Percentiles rank a stretch among this genome's conserved stretches.
Evolutionary conservation across 164 flowering plant genomes (phyloP).

Genomic region (Cinnamomum micranthum): DNA sequence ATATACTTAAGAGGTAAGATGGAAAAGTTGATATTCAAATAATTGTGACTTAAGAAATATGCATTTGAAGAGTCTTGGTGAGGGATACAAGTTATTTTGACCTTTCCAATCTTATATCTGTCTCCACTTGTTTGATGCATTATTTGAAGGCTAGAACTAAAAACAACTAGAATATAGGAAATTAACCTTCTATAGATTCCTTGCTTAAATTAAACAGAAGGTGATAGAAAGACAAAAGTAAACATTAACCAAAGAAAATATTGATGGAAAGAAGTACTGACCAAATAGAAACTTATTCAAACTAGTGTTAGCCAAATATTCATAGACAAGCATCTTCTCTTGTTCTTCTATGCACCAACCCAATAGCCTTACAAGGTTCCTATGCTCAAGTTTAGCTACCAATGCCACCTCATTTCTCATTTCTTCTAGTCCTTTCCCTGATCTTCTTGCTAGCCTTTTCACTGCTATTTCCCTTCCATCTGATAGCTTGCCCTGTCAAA

Average conservation of each 20-base stretch:
- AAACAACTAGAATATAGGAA: background rate
- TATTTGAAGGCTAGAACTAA: background rate
- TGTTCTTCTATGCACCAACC: constrained; percentile 21
- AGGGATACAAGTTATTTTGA: too few relatives aligned
- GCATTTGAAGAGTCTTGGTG: too few relatives aligned
- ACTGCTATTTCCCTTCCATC: constrained; percentile 26
- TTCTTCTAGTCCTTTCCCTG: constrained; percentile 17
- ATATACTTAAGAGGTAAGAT: too few relatives aligned
- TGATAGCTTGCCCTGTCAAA: constrained; percentile 15
- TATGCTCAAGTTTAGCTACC: constrained; percentile 25
- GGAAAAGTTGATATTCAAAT: too few relatives aligned
- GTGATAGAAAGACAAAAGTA: background rate
- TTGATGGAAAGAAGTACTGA: background rate
- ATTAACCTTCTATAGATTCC: background rate
- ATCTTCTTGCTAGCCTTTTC: constrained; percentile 16
- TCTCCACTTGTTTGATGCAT: background rate
- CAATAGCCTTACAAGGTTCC: constrained; percentile 30
- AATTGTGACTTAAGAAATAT: too few relatives aligned
- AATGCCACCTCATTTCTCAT: constrained; percentile 18
- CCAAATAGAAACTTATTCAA: constrained; percentile 27
- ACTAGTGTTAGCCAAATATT: constrained; percentile 26
- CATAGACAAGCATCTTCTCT: constrained; percentile 30
- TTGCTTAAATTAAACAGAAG: background rate
- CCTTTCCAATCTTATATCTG: background rate
- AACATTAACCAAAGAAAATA: background rate